Conservation (phyloP, 352 stramenopile genomes). For the Albugo laibachii region DNA sequence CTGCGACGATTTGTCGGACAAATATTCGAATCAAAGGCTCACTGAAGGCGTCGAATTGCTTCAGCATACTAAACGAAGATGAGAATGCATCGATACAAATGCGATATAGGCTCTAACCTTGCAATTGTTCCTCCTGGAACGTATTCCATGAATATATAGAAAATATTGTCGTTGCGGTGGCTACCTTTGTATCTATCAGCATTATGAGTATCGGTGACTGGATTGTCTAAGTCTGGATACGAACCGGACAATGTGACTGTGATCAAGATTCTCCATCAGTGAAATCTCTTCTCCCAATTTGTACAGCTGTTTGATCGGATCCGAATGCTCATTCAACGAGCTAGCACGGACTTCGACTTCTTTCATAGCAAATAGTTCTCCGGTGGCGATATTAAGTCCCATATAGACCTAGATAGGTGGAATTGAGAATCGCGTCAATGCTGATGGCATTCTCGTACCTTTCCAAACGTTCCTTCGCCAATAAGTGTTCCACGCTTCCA, state of each 20-base stretch:
- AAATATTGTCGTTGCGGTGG: conserved; percentile 41
- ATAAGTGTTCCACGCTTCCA: conserved; percentile 91
- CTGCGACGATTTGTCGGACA: conserved; percentile 79
- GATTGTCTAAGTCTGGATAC: conserved; percentile 9
- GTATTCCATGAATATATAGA: conserved; percentile 96
- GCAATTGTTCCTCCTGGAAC: conserved; percentile 84
- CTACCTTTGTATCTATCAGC: conserved; percentile 53
- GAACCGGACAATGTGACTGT: conserved; percentile 92
- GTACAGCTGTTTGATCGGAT: conserved; percentile 45
- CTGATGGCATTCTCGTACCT: conserved; percentile 16
- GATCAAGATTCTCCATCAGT: conserved; percentile 85
- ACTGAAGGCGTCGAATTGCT: conserved; percentile 86
- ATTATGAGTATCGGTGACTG: conserved; percentile 6
- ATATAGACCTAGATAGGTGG: conserved; percentile 66
- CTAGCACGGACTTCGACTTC: conserved; percentile 52
- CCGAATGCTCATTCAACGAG: conserved; percentile 15
- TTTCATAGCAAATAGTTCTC: conserved; percentile 81
- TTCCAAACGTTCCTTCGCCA: conserved; percentile 88
- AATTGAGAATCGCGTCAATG: neutral
- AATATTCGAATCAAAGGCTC: conserved; percentile 82
- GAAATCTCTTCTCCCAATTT: conserved; percentile 82
- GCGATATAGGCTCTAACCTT: conserved; percentile 11
- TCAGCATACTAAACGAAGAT: conserved; percentile 44
- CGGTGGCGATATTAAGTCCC: conserved; percentile 84
- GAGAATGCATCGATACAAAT: neutral